A percentile compares a stretch with the other conserved stretches of the same genome.
Evolutionary conservation across 2,329 filamentous ascomycete species (phyloP).

Genomic region (Fusarium chaquense): DNA sequence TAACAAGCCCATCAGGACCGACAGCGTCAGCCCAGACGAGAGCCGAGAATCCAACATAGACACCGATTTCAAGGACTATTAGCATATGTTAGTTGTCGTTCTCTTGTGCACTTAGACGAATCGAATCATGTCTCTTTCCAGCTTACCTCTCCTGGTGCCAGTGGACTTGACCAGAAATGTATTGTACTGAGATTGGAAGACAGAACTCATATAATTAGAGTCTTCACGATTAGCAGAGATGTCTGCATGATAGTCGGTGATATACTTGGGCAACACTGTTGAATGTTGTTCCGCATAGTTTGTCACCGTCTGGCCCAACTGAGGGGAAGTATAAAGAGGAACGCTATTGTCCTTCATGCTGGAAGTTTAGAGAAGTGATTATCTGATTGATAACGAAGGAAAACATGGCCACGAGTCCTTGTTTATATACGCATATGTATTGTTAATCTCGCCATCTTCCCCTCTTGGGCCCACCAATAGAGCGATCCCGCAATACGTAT

Average conservation of each 20-base stretch:
- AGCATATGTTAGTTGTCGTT: not conserved
- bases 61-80: slow-evolving; percentile 63
- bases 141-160: slow-evolving; percentile 56
- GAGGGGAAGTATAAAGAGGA: slow-evolving; percentile 57
- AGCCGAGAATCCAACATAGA: slow-evolving; percentile 63
- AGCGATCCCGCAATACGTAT: slow-evolving; percentile 5
- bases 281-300: slow-evolving; percentile 59
- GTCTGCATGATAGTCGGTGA: slow-evolving; percentile 57
- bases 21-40: slow-evolving; percentile 62
- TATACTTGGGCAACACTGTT: slow-evolving; percentile 56
- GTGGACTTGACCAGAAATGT: slow-evolving; percentile 57
- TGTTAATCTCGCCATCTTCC: slow-evolving; percentile 22
- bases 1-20: slow-evolving; percentile 58
- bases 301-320: slow-evolving; percentile 56
- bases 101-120: not conserved
- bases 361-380: slow-evolving; percentile 1
- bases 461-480: slow-evolving; percentile 35
- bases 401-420: not conserved
- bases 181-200: slow-evolving; percentile 57
- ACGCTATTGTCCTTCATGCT: slow-evolving; percentile 57
- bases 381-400: not conserved
- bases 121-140: too few relatives aligned
- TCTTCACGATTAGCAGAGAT: slow-evolving; percentile 43
- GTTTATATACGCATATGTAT: slow-evolving; percentile 14
- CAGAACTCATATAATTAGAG: slow-evolving; percentile 56